A percentile compares a stretch with the other conserved stretches of the same genome.
phyloP scores from a whole-genome alignment of 345 rosid species.

The Rhodamnia rubescens region DNA sequence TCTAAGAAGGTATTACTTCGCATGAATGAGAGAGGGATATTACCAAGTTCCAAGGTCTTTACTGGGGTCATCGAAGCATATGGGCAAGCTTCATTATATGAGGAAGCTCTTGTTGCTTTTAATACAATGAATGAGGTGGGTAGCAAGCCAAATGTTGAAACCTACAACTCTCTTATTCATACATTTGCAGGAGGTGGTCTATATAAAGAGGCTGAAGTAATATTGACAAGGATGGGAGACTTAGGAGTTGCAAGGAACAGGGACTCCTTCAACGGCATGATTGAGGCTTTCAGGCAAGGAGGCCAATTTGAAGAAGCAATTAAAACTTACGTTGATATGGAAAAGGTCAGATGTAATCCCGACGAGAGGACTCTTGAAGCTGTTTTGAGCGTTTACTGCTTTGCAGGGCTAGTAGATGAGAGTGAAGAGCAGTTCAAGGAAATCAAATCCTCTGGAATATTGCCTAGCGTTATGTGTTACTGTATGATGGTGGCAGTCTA shows the following conservation, averaged over 20 bases:
- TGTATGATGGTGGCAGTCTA: constrained; percentile 94
- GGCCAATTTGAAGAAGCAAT: constrained; percentile 90
- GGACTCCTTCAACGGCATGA: constrained; percentile 78
- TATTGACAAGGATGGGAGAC: constrained; percentile 54
- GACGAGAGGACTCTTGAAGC: constrained; percentile 90
- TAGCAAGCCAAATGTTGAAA: constrained; percentile 64
- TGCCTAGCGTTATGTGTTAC: constrained; percentile 83
- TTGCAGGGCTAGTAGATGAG: constrained; percentile 84
- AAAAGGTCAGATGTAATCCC: constrained; percentile 66
- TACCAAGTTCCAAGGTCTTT: constrained; percentile 80
- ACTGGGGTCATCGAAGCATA: constrained; percentile 83
- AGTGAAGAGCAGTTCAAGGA: constrained; percentile 85
- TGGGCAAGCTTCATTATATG: constrained; percentile 85
- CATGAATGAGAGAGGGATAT: constrained; percentile 62
- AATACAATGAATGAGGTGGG: constrained; percentile 87
- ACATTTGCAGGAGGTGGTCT: constrained; percentile 86
- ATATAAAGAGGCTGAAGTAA: constrained; percentile 60
- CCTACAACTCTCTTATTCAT: constrained; percentile 68
- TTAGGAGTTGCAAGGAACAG: constrained; percentile 49
- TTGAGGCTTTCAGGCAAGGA: constrained; percentile 89
- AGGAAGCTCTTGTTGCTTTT: constrained; percentile 77
- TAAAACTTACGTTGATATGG: constrained; percentile 82
- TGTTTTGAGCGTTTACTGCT: constrained; percentile 72
- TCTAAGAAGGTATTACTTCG: constrained; percentile 60
- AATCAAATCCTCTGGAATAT: constrained; percentile 66